Percentiles rank a stretch among this genome's conserved stretches.
Conservation (phyloP, 2,329 filamentous ascomycete species). For the Aspergillus thermomutatus region DNA sequence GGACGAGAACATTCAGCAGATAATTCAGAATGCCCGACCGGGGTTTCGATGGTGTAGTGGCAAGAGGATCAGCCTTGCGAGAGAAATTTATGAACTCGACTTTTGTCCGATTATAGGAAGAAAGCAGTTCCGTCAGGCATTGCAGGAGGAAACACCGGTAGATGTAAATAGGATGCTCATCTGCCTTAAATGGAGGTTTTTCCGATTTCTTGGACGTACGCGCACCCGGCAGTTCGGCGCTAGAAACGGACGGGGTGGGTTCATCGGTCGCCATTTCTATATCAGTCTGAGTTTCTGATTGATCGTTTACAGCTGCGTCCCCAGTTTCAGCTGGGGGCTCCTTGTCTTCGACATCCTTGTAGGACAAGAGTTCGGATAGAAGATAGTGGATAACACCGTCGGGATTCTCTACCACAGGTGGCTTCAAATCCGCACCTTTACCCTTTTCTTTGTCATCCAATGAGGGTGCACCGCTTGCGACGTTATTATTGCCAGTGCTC, state of each 20-base stretch:
- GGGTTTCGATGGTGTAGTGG: conserved; percentile 87
- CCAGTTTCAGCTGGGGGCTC: conserved; percentile 47
- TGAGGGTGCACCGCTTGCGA: conserved; percentile 13
- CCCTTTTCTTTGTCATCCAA: conserved; percentile 31
- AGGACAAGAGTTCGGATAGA: conserved; percentile 85
- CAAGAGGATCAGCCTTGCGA: conserved; percentile 78
- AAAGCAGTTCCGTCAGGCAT: conserved; percentile 83
- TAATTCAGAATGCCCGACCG: conserved; percentile 92
- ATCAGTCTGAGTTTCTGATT: conserved; percentile 39
- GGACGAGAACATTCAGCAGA: conserved; percentile 74
- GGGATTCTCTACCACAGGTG: conserved; percentile 83
- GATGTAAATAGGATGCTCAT: conserved; percentile 92
- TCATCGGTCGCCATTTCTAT: conserved; percentile 50
- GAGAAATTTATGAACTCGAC: conserved; percentile 99
- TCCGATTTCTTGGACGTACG: conserved; percentile 58
- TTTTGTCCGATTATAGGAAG: conserved; percentile 91
- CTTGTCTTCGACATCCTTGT: conserved; percentile 88
- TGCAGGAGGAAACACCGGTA: conserved; percentile 94
- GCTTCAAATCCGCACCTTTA: conserved; percentile 69
- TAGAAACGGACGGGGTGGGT: conserved; percentile 31
- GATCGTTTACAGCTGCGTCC: conserved; percentile 28
- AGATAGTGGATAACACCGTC: conserved; percentile 95
- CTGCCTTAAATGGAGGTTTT: conserved; percentile 79
- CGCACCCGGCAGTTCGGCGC: conserved; percentile 24
- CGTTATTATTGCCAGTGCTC: conserved; percentile 32